These are phyloP conservation scores for Paracorniculantispora psalliotae DNA, from an alignment of 2,329 filamentous ascomycete species.

Conservation along the genomic window DNA sequence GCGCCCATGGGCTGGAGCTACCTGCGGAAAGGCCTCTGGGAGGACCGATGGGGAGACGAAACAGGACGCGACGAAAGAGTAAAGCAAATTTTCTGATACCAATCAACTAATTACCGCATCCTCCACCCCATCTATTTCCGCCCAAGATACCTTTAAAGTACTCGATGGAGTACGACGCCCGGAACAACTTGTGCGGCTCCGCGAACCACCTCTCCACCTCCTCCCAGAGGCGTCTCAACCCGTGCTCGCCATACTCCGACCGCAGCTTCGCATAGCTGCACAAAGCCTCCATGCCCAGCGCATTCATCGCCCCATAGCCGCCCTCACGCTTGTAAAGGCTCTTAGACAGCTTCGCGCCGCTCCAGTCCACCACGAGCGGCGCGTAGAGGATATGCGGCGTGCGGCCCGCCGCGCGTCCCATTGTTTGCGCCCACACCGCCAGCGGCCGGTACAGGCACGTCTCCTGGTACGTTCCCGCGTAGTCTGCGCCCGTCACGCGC, in stretches of 20 bases:
- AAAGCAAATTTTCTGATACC: too few species aligned
- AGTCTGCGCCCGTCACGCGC: conserved; percentile 11
- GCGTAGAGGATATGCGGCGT: conserved; percentile 13
- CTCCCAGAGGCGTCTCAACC: conserved; percentile 4
- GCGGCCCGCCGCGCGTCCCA: not conserved
- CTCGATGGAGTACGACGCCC: conserved; percentile 10
- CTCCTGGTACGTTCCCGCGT: conserved; percentile 13
- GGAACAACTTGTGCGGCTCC: conserved; percentile 11
- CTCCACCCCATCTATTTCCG: not conserved
- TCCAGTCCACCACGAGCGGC: conserved; percentile 13
- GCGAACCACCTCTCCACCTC: conserved; percentile 14
- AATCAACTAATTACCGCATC: too few species aligned
- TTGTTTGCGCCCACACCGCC: conserved; percentile 3
- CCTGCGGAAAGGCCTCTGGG: conserved; percentile 19
- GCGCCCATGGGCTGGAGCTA: conserved; percentile 26
- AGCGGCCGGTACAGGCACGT: conserved; percentile 11
- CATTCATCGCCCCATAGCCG: conserved; percentile 11
- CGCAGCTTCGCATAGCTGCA: conserved; percentile 11
- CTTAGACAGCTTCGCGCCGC: conserved; percentile 14
- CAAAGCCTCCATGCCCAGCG: conserved; percentile 5
- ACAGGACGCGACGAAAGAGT: too few species aligned
- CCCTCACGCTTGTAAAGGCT: conserved; percentile 9
- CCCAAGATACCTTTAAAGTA: not conserved
- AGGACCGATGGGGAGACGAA: conserved; percentile 21
- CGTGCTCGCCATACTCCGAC: conserved; percentile 1